Evolutionary conservation across 768 basidiomycete species (phyloP), one percentile per base, ranked within the genome.

Genomic region (Rossbeevera mucosa): DNA sequence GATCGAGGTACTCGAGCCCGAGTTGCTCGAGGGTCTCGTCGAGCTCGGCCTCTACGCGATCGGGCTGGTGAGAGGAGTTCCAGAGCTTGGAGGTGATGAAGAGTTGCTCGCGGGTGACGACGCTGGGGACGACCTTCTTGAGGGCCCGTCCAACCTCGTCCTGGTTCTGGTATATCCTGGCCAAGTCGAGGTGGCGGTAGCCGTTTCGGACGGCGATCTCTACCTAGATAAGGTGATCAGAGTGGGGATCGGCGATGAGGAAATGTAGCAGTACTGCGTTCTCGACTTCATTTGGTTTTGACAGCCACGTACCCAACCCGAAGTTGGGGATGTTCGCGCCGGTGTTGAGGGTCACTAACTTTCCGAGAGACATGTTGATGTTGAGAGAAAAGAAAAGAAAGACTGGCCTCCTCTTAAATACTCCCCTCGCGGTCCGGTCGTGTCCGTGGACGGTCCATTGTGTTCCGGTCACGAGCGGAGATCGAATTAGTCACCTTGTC

Each of bases 141-240:
- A 91, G 74, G 2, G 86, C 86, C 3, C 76, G 74, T 5, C 88
- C 85, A 50, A 89, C 81, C 69, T 87, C 88, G 52, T 82, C 75
- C 68, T 91, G 91, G 68, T 93, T 94, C 56, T 74, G 64, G 70
- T 93, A 93, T 44, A 88, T 74, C 79, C 80, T 79, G 3, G 91
- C 91, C 18, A 88, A 78, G 68, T 94, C 91, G 57, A 94, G 80
- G 69, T 94, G 91, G 45, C 88, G 77, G 67, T 92, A 93, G 1
- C 90, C 90, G 25, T 79, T 77, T 48, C 77, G 74, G 29, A 94
- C 77, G 25, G 91, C 91, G 59, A 76, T 74, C 66, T 88, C 86
- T 47, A 89, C 86, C 88, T 89, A 54, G 7, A 38, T n/a, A 25
- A 24, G 9, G 47, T 24, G 5, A 42, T 56, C 18, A 58, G 22